Conservation (phyloP, 164 flowering plant species). For the Kalanchoe fedtschenkoi region DNA sequence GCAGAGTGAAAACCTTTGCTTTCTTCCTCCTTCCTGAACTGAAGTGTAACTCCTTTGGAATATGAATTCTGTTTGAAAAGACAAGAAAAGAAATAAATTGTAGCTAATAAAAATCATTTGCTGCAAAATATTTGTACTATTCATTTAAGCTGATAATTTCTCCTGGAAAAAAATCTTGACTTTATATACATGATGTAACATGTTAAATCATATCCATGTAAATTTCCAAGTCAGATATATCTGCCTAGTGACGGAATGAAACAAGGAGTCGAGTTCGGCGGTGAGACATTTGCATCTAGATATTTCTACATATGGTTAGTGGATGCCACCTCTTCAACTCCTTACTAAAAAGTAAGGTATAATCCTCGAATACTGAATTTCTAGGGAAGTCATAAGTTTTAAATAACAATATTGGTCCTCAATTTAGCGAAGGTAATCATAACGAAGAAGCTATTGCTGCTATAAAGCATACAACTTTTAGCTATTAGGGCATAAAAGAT, state of each 20-base stretch:
- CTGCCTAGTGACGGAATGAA: too few species aligned
- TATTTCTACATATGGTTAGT: too few species aligned
- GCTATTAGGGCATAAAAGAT: too few species aligned
- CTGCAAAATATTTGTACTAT: neutral
- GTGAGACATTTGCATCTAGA: too few species aligned
- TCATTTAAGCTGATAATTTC: neutral
- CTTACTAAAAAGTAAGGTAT: too few species aligned
- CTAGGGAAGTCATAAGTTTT: neutral
- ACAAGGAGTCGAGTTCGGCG: too few species aligned
- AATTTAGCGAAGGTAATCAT: neutral
- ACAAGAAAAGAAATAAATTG: neutral
- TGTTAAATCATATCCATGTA: too few species aligned
- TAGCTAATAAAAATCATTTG: neutral
- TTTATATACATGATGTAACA: too few species aligned
- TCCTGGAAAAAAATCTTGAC: neutral
- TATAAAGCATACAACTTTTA: neutral
- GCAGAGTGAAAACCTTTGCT: conserved; percentile 58
- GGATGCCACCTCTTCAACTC: too few species aligned
- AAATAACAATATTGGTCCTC: neutral
- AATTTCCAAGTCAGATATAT: too few species aligned
- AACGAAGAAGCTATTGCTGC: neutral
- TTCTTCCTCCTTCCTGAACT: conserved; percentile 68
- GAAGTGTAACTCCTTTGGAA: conserved; percentile 56
- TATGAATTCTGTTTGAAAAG: conserved; percentile 44
- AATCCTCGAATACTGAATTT: too few species aligned